Conservation (phyloP, 1,139 yeast species). For the Lodderomyces metapsilosis region DNA sequence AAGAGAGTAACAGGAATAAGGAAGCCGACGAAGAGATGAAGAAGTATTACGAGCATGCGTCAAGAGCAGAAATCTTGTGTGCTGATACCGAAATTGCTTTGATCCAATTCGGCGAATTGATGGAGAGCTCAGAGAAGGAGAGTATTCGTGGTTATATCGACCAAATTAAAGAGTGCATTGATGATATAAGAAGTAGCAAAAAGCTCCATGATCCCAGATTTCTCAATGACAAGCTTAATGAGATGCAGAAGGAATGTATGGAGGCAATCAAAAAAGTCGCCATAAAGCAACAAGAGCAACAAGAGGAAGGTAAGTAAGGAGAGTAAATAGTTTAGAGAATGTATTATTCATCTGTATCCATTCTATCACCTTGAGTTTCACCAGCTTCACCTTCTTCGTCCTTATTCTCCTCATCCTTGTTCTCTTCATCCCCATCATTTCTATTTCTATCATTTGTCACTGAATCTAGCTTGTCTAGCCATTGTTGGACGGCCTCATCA, state of each 20-base stretch:
- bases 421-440: constrained; percentile 37
- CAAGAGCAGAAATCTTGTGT: constrained; percentile 55
- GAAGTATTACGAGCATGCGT: constrained; percentile 46
- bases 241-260: constrained; percentile 50
- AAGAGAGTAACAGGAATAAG: constrained; percentile 46
- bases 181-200: constrained; percentile 40
- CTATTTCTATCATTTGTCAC: constrained; percentile 52
- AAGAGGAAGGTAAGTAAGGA: constrained; percentile 10
- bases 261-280: constrained; percentile 56
- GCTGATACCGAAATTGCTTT: constrained; percentile 56
- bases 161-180: constrained; percentile 42
- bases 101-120: constrained; percentile 39
- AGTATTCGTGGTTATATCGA: constrained; percentile 29
- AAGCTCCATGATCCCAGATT: constrained; percentile 33
- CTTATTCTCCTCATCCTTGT: too few species aligned
- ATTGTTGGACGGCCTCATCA: constrained; percentile 79
- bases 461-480: constrained; percentile 69
- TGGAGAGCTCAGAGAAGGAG: constrained; percentile 37
- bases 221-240: constrained; percentile 46
- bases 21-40: constrained; percentile 43
- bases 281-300: constrained; percentile 27
- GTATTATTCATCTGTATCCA: constrained; percentile 53
- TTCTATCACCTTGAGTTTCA: constrained; percentile 26
- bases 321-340: background rate
- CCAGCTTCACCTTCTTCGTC: background rate